Conservation (phyloP, 352 stramenopile species). For the Phytophthora hibernalis region DNA sequence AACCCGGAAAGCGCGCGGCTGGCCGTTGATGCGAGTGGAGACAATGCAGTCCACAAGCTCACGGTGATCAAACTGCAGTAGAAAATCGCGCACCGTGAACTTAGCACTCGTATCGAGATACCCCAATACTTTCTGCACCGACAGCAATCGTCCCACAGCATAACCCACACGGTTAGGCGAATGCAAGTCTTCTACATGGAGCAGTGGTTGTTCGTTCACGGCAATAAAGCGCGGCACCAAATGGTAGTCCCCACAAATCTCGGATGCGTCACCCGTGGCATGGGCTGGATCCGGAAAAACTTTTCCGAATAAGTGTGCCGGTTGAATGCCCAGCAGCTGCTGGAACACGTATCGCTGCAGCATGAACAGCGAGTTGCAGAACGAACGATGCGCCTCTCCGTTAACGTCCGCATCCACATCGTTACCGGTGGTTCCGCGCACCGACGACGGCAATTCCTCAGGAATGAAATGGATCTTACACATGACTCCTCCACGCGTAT, state of each 20-base stretch:
- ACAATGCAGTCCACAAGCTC: constrained; percentile 77
- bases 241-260: constrained; percentile 83
- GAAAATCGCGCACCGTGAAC: constrained; percentile 56
- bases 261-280: constrained; percentile 57
- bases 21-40: constrained; percentile 74
- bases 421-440: constrained; percentile 41
- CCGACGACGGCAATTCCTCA: constrained; percentile 62
- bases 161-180: constrained; percentile 85
- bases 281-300: constrained; percentile 62
- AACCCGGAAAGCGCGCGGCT: constrained; percentile 66
- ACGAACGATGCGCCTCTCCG: constrained; percentile 34
- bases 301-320: constrained; percentile 71
- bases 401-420: constrained; percentile 35
- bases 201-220: constrained; percentile 61
- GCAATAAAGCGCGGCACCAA: constrained; percentile 86
- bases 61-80: constrained; percentile 54
- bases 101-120: constrained; percentile 68
- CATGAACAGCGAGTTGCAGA: constrained; percentile 66
- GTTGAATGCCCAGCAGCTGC: constrained; percentile 77
- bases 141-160: constrained; percentile 67
- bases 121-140: constrained; percentile 68
- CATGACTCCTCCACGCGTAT: constrained; percentile 78
- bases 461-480: constrained; percentile 77
- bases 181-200: constrained; percentile 70
- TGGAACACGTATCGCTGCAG: constrained; percentile 83